phyloP scores from a whole-genome alignment of 371 early-diverging fungal genomes.

The Actinomortierella wolfii region DNA sequence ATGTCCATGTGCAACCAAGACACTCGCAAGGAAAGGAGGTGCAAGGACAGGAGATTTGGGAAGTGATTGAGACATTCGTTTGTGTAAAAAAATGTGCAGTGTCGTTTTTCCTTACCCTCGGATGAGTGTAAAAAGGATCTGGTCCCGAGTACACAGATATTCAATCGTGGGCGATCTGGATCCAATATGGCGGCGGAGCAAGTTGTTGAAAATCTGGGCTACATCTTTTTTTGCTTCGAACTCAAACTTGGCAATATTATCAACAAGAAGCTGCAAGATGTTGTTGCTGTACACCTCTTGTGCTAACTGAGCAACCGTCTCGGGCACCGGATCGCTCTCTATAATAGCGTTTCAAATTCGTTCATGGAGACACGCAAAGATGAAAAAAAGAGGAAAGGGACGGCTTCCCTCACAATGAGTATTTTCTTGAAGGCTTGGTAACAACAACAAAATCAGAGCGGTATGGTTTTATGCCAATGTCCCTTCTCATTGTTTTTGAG shows the following conservation, averaged over 20 bases:
- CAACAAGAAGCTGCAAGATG: conserved; percentile 80
- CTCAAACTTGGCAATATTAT: conserved; percentile 88
- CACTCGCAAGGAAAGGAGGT: too few relatives aligned
- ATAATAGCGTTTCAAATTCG: conserved; percentile 4
- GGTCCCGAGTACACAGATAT: conserved; percentile 83
- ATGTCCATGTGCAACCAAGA: too few relatives aligned
- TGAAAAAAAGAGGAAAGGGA: neutral
- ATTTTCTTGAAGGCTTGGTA: neutral
- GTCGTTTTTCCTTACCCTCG: conserved; percentile 66
- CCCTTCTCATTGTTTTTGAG: neutral
- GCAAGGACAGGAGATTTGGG: too few relatives aligned
- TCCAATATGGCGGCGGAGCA: conserved; percentile 93
- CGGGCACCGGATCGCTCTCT: conserved; percentile 90
- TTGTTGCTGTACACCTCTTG: conserved; percentile 94
- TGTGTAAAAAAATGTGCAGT: neutral
- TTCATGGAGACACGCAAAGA: neutral
- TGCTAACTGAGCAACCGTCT: conserved; percentile 90
- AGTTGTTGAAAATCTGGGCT: conserved; percentile 94
- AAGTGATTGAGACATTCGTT: too few relatives aligned
- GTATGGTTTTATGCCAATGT: too few relatives aligned
- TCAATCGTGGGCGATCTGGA: conserved; percentile 96
- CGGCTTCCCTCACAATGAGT: neutral
- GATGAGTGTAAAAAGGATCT: conserved; percentile 80
- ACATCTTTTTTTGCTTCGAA: conserved; percentile 99
- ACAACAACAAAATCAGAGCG: too few relatives aligned